Percentiles rank a stretch among this genome's conserved stretches.
Conservation (phyloP, 345 rosid genomes). For the Moricandia arvensis region DNA sequence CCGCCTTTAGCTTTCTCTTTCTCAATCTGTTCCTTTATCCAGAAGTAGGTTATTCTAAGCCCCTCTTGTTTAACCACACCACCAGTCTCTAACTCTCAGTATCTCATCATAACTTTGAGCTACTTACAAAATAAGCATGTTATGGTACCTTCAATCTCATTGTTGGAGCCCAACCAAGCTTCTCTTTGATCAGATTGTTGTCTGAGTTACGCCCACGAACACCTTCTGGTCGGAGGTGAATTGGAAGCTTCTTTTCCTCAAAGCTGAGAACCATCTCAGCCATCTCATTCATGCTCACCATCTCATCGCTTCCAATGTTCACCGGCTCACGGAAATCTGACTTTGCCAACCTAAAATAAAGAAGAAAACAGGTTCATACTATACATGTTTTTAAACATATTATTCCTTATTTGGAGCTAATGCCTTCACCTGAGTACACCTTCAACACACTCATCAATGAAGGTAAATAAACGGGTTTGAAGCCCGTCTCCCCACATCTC, state of each 20-base stretch:
- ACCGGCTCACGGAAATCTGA: constrained; percentile 98
- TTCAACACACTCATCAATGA: constrained; percentile 97
- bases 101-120: neutral
- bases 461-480: constrained; percentile 92
- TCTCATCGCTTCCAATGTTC: constrained; percentile 97
- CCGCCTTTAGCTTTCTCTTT: constrained; percentile 82
- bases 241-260: constrained; percentile 78
- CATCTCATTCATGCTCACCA: constrained; percentile 99
- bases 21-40: constrained; percentile 95
- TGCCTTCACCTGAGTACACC: constrained; percentile 80
- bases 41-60: constrained; percentile 85
- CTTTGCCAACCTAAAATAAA: constrained; percentile 64
- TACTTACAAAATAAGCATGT: neutral
- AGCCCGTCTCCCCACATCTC: constrained; percentile 99
- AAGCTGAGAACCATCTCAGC: constrained; percentile 93
- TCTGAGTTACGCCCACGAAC: constrained; percentile 99
- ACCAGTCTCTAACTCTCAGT: neutral
- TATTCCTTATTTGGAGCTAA: neutral
- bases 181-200: constrained; percentile 92
- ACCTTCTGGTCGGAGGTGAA: constrained; percentile 98
- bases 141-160: constrained; percentile 85
- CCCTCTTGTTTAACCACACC: constrained; percentile 60
- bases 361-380: neutral
- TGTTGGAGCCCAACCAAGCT: constrained; percentile 98
- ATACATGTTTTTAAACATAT: neutral